These are phyloP conservation scores for Telfairia occidentalis DNA, from an alignment of 331 rosid genomes.

Conservation along the genomic window DNA sequence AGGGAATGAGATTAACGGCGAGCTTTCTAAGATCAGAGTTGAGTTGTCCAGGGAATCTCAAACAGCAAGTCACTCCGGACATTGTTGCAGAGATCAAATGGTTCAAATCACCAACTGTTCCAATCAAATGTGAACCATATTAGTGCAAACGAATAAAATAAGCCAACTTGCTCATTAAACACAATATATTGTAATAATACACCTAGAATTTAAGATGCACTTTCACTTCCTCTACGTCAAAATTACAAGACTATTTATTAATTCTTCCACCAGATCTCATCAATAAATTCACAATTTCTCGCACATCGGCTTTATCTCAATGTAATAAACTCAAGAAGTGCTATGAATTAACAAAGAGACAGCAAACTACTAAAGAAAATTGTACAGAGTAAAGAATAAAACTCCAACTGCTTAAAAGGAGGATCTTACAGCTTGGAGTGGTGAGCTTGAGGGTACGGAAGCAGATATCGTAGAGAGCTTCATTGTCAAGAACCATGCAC, in stretches of 20 bases:
- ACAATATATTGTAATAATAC: neutral
- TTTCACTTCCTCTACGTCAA: neutral
- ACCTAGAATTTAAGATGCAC: neutral
- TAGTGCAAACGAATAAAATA: neutral
- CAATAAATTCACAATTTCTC: neutral
- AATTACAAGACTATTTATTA: neutral
- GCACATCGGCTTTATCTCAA: neutral
- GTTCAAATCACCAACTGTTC: constrained; percentile 55
- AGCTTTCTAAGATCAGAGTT: constrained; percentile 63
- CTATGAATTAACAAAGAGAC: neutral
- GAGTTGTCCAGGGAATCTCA: constrained; percentile 59
- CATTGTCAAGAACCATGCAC: constrained; percentile 64
- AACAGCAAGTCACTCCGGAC: constrained; percentile 64
- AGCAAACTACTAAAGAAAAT: neutral
- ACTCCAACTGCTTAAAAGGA: neutral
- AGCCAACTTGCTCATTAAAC: neutral
- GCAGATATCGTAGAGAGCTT: constrained; percentile 57
- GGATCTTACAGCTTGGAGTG: constrained; percentile 56
- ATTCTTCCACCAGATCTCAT: neutral
- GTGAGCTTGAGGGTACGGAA: constrained; percentile 63
- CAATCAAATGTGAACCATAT: neutral
- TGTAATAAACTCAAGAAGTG: neutral
- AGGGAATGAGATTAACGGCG: constrained; percentile 57
- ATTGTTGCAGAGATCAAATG: constrained; percentile 63
- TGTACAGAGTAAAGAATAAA: neutral